phyloP scores from a whole-genome alignment of 169 alveolate genomes.

The Plasmodium adleri region DNA sequence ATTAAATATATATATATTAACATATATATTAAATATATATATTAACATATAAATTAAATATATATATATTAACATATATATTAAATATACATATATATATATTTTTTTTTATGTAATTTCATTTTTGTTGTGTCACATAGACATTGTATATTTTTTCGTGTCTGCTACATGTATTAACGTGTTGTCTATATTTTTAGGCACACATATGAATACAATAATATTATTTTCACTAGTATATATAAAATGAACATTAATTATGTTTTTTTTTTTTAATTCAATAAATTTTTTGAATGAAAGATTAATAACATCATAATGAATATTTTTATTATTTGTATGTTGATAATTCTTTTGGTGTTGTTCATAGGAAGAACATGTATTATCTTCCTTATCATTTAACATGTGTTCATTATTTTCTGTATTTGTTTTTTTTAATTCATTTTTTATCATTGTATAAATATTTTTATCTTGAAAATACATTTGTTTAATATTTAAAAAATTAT shows the following conservation, averaged over 20 bases:
- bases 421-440: conserved; percentile 5
- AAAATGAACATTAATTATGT: conserved; percentile 13
- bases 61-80: no score
- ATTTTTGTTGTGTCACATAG: neutral
- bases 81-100: neutral
- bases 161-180: conserved; percentile 37
- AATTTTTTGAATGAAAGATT: conserved; percentile 1
- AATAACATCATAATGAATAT: neutral
- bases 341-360: neutral
- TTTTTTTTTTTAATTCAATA: conserved; percentile 6
- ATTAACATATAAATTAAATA: no score
- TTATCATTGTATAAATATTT: neutral
- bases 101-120: neutral
- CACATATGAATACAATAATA: conserved; percentile 23
- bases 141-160: conserved; percentile 32
- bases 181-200: conserved; percentile 19
- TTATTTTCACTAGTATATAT: conserved; percentile 2
- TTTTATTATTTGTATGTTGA: neutral
- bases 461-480: conserved; percentile 48
- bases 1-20: no score
- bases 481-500: conserved; percentile 31
- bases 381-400: neutral
- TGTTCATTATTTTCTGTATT: neutral
- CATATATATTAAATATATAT: no score
- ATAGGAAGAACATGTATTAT: neutral